phyloP scores from a whole-genome alignment of 1,139 yeast species.

The Magnusiomyces tetraspermus region DNA sequence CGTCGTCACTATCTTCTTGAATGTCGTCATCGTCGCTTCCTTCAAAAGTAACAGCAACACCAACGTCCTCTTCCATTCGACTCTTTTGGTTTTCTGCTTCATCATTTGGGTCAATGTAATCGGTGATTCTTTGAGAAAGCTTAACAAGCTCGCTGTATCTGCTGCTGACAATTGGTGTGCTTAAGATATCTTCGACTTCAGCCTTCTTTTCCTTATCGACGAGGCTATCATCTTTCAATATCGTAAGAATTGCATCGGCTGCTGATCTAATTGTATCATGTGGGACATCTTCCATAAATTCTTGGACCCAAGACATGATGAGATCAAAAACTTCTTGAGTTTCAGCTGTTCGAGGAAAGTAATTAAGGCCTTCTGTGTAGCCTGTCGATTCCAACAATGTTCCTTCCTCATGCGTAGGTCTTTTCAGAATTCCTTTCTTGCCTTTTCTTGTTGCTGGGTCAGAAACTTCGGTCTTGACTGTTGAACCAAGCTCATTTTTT shows the following conservation, averaged over 20 bases:
- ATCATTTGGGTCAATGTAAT: constrained; percentile 36
- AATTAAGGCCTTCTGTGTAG: constrained; percentile 35
- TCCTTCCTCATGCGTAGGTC: constrained; percentile 1
- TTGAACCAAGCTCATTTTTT: constrained; percentile 11
- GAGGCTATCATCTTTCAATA: constrained; percentile 42
- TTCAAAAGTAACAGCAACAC: constrained; percentile 40
- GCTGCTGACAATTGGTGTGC: constrained; percentile 35
- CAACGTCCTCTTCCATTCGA: constrained; percentile 34
- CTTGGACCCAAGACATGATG: constrained; percentile 43
- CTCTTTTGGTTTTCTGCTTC: constrained; percentile 21
- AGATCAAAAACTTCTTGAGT: constrained; percentile 40
- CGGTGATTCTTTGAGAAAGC: constrained; percentile 49
- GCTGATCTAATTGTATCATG: constrained; percentile 45
- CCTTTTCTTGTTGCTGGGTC: constrained; percentile 9
- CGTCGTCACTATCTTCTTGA: constrained; percentile 29
- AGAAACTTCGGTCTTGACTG: constrained; percentile 6
- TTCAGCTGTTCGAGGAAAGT: constrained; percentile 43
- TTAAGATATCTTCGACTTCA: constrained; percentile 43
- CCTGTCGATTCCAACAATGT: neutral
- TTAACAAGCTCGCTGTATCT: constrained; percentile 47
- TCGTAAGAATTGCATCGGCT: constrained; percentile 58
- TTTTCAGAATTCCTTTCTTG: constrained; percentile 14
- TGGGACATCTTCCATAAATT: constrained; percentile 47
- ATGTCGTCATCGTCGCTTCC: constrained; percentile 36
- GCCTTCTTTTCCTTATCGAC: constrained; percentile 37